phyloP scores from a whole-genome alignment of 1,284 basidiomycete species.

The Ustilago sp. region DNA sequence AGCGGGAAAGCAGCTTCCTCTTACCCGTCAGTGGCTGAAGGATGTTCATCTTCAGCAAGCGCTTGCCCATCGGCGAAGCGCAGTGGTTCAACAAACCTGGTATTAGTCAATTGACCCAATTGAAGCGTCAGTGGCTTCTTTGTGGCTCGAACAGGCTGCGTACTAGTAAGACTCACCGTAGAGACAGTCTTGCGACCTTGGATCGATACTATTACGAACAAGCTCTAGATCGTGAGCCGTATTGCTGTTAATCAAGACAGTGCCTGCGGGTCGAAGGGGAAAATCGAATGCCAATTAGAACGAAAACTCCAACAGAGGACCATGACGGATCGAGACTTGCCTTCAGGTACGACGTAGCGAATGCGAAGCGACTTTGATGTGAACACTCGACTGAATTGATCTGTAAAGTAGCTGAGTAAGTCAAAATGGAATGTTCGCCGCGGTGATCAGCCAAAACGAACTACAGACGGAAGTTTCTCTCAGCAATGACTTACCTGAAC shows the following conservation, averaged over 20 bases:
- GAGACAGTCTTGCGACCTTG: slow-evolving; percentile 43
- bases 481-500: slow-evolving; percentile 75
- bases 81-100: slow-evolving; percentile 78
- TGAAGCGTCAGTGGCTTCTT: no score
- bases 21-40: slow-evolving; percentile 82
- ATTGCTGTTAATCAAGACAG: slow-evolving; percentile 91
- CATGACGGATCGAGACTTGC: slow-evolving; percentile 1
- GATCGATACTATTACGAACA: slow-evolving; percentile 70
- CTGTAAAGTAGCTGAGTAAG: slow-evolving; percentile 82
- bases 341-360: slow-evolving; percentile 79
- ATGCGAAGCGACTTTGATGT: slow-evolving; percentile 81
- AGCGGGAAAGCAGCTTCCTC: background rate
- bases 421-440: background rate
- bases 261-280: slow-evolving; percentile 71
- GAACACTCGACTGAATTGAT: slow-evolving; percentile 73
- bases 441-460: background rate
- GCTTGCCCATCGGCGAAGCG: slow-evolving; percentile 85
- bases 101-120: background rate
- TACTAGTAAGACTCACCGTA: slow-evolving; percentile 23
- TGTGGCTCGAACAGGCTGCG: background rate
- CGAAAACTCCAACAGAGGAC: background rate
- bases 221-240: slow-evolving; percentile 88
- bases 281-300: background rate
- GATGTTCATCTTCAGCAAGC: slow-evolving; percentile 82
- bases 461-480: background rate